A percentile compares a stretch with the other conserved stretches of the same genome.
phyloP scores from a whole-genome alignment of 2,329 filamentous ascomycete genomes.

The Diplodia mutila region DNA sequence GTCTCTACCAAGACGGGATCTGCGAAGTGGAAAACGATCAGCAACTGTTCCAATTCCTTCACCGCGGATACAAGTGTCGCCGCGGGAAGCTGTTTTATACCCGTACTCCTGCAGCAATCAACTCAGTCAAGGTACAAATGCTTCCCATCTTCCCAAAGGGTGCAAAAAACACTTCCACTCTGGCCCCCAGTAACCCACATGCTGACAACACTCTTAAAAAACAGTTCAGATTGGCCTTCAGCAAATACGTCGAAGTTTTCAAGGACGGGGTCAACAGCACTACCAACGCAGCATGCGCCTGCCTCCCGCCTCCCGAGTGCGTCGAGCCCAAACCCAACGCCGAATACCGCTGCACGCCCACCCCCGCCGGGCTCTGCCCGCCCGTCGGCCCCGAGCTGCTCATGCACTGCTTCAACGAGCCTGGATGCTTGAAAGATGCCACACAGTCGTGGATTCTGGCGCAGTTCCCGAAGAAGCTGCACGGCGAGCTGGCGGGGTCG shows the following conservation, averaged over 20 bases:
- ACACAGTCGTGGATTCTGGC: slow-evolving; percentile 32
- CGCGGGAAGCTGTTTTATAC: background rate
- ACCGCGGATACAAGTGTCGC: background rate
- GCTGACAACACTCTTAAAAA: too few species aligned
- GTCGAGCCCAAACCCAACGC: slow-evolving; percentile 33
- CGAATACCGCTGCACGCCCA: slow-evolving; percentile 34
- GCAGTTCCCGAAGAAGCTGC: slow-evolving; percentile 33
- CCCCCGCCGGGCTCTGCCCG: slow-evolving; percentile 31
- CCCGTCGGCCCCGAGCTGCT: slow-evolving; percentile 33
- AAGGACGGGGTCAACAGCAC: too few species aligned
- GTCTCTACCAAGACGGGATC: slow-evolving; percentile 32
- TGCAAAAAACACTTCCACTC: too few species aligned
- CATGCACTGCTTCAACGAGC: slow-evolving; percentile 30
- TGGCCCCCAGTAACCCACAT: too few species aligned
- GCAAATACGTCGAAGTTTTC: too few species aligned
- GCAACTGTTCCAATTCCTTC: slow-evolving; percentile 31
- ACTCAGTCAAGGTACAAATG: too few species aligned
- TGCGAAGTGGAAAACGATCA: slow-evolving; percentile 31
- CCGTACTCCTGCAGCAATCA: too few species aligned
- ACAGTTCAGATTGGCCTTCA: too few species aligned
- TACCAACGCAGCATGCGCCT: too few species aligned
- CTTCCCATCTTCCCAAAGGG: too few species aligned
- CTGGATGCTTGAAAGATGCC: slow-evolving; percentile 29
- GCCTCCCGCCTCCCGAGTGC: background rate
- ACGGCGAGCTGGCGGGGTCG: slow-evolving; percentile 30